Evolutionary conservation across 2,329 filamentous ascomycete species (phyloP), one percentile per base, ranked within the genome.

Genomic region (Cladobotryum mycophilum): DNA sequence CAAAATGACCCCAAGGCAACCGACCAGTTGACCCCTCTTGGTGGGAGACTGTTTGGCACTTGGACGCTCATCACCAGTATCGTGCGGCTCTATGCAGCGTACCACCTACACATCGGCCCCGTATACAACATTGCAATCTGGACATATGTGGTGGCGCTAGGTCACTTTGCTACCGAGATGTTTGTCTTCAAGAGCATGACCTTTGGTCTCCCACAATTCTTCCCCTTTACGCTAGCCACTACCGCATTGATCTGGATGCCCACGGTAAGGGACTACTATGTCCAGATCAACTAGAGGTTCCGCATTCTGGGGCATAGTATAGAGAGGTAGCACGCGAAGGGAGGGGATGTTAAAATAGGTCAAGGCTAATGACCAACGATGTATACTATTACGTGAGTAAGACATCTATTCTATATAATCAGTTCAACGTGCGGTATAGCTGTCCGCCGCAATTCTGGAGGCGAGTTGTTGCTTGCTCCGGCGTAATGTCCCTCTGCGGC

Each of bases 401-500:
- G 25, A 30, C 25, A 30, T 30, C 25, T 7, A 30, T 30, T 30
- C 25, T 30, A 36, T 45, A 12, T 45, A 51, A 51, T 14, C 12
- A 33, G 17, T 52, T 58, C 38, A 17, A 41, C n/a, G 85, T 89
- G 57, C 93, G 81, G 65, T 99, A 97, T 55, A 99, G 71, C 64
- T 89, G 82, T 14, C 90, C 90, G 3, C 83, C 88, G 56, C 89
- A 91, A 52, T 78, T 76, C 57, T 87, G 81, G 53, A 99, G 72
- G 45, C 83, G 82, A 22, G 82, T 83, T 13, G 93, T 87, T 1
- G 93, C 93, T 71, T 97, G 93, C 70, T 99, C 93, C 0, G 93
- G 92, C 0, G 93, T 99, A 61, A 99, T 97, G 66, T 99, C 93
- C 53, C 93, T 81, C 70, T 99, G 93, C n/a, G 93, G 92, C 72